Evolutionary conservation across 148 eudicot genomes (phyloP).

Genomic region (Limonium bicolor): DNA sequence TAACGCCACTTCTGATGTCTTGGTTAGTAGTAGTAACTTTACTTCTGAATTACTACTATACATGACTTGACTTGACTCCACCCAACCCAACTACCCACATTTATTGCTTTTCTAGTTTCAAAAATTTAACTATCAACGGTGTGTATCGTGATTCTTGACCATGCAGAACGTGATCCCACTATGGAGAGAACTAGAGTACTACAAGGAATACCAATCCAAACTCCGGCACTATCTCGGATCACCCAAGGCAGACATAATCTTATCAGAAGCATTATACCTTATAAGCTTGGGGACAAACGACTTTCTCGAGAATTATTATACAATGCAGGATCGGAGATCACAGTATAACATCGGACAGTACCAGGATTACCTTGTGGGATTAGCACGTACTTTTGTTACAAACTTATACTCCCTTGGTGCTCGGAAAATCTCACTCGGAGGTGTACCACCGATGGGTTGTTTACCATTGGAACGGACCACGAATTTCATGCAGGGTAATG

Average conservation of each 20-base stretch:
- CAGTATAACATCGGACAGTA: conserved; percentile 21
- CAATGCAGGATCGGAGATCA: conserved; percentile 17
- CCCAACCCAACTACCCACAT: background rate
- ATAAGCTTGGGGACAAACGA: conserved; percentile 74
- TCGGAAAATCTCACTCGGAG: conserved; percentile 34
- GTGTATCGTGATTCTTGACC: background rate
- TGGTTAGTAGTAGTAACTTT: conserved; percentile 28
- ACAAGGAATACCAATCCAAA: conserved; percentile 48
- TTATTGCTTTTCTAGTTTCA: conserved; percentile 4
- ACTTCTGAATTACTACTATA: background rate
- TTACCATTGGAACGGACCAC: conserved; percentile 56
- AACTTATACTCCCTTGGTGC: conserved; percentile 36
- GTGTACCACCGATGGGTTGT: conserved; percentile 70
- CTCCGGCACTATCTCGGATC: conserved; percentile 31
- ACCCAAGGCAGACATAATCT: conserved; percentile 22
- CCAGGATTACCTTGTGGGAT: conserved; percentile 22
- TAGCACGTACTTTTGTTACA: conserved; percentile 21
- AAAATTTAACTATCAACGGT: background rate
- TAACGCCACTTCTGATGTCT: conserved; percentile 65
- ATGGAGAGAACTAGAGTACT: conserved; percentile 64
- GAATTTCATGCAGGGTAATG: conserved; percentile 13
- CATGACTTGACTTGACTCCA: background rate
- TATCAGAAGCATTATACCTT: conserved; percentile 38
- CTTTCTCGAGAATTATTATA: conserved; percentile 69
- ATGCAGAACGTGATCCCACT: conserved; percentile 65